Conservation (phyloP, 2,329 filamentous ascomycete genomes). For the Thelonectria discophora region DNA sequence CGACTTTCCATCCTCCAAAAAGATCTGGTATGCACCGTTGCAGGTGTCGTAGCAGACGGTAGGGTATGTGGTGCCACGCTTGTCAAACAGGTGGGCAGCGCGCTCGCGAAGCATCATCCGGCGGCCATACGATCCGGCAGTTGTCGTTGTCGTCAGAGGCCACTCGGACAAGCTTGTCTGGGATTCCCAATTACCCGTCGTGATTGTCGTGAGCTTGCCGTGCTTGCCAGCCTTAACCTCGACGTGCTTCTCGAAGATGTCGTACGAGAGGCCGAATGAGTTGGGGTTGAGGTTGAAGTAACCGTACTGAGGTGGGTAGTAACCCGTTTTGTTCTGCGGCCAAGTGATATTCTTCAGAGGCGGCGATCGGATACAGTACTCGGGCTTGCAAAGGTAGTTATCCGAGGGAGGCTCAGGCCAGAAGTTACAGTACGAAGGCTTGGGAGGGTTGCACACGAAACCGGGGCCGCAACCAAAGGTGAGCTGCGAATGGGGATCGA, state of each 20-base stretch:
- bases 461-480: conserved; percentile 65
- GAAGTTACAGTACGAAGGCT: conserved; percentile 60
- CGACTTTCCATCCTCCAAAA: conserved; percentile 57
- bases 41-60: conserved; percentile 62
- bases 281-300: conserved; percentile 73
- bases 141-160: conserved; percentile 35
- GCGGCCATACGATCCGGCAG: conserved; percentile 20
- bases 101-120: conserved; percentile 29
- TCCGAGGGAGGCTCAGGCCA: conserved; percentile 58
- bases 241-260: conserved; percentile 63
- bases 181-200: conserved; percentile 65
- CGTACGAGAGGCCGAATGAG: conserved; percentile 69
- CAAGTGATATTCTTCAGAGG: conserved; percentile 50
- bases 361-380: conserved; percentile 57
- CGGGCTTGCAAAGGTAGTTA: conserved; percentile 57
- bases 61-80: conserved; percentile 57
- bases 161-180: conserved; percentile 57
- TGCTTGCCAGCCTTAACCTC: conserved; percentile 47
- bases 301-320: conserved; percentile 59
- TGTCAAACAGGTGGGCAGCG: conserved; percentile 43
- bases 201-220: conserved; percentile 54
- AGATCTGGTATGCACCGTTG: conserved; percentile 59
- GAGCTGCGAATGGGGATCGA: conserved; percentile 50
- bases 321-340: conserved; percentile 55
- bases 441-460: conserved; percentile 61